A percentile compares a stretch with the other conserved stretches of the same genome.
These are phyloP conservation scores for Verbascum thapsus DNA, from an alignment of 257 asterid genomes.

Conservation along the genomic window DNA sequence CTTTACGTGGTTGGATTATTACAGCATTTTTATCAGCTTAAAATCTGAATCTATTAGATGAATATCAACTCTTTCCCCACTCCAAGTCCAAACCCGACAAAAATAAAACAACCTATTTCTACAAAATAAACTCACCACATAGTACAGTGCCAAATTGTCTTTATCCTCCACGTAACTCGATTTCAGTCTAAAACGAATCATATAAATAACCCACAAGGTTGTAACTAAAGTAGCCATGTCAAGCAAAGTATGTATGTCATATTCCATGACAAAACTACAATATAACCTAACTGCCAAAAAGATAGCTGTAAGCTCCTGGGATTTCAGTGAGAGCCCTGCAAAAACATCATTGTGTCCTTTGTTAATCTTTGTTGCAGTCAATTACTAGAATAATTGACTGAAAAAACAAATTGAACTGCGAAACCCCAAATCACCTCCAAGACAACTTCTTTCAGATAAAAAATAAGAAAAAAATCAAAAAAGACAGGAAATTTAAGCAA, in stretches of 20 bases:
- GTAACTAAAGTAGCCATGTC: conserved; percentile 72
- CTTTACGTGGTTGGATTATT: background rate
- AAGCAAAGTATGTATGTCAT: conserved; percentile 76
- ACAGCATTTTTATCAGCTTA: background rate
- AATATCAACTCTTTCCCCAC: background rate
- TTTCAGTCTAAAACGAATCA: conserved; percentile 63
- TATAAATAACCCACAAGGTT: conserved; percentile 78
- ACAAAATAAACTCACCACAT: conserved; percentile 62
- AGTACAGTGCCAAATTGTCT: conserved; percentile 61
- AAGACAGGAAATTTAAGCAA: too few species aligned
- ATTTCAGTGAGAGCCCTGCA: conserved; percentile 79
- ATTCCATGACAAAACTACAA: conserved; percentile 83
- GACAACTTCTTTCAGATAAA: too few species aligned
- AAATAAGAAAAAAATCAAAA: too few species aligned
- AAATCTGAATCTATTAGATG: background rate
- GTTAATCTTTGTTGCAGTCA: conserved; percentile 1
- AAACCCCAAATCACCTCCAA: background rate
- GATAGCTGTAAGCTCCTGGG: conserved; percentile 77
- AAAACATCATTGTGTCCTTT: conserved; percentile 11
- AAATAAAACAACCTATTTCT: background rate
- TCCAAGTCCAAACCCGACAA: background rate
- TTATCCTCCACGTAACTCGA: conserved; percentile 84
- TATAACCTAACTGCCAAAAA: conserved; percentile 77
- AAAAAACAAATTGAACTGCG: conserved; percentile 10
- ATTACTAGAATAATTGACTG: conserved; percentile 10